A percentile compares a stretch with the other conserved stretches of the same genome.
These are phyloP conservation scores for Erysimum cheiranthoides DNA, from an alignment of 345 rosid species.

Conservation along the genomic window DNA sequence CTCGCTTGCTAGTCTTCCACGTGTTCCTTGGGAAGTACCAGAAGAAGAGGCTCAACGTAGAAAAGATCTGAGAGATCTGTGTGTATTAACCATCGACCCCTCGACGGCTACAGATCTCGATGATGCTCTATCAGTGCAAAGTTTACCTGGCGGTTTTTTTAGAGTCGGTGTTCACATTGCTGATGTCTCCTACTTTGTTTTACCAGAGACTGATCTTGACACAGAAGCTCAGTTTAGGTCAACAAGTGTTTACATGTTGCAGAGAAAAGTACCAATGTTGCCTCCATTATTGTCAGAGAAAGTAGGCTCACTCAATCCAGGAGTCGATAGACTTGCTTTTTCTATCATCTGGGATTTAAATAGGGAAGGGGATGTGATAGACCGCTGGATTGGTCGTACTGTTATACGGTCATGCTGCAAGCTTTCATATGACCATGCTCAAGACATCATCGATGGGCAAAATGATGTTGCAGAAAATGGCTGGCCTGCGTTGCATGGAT, in stretches of 20 bases:
- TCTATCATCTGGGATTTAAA: constrained; percentile 84
- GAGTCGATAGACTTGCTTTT: constrained; percentile 81
- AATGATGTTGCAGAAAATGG: constrained; percentile 40
- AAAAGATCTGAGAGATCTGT: constrained; percentile 73
- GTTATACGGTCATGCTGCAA: constrained; percentile 84
- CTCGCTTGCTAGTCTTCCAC: constrained; percentile 70
- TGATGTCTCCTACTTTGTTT: constrained; percentile 85
- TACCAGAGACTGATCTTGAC: constrained; percentile 78
- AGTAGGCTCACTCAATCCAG: constrained; percentile 81
- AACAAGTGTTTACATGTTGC: constrained; percentile 75
- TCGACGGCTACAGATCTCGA: constrained; percentile 82
- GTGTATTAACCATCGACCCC: constrained; percentile 82
- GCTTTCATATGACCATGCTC: constrained; percentile 83
- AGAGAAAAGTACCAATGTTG: constrained; percentile 75
- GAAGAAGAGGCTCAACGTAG: constrained; percentile 59
- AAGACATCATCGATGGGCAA: constrained; percentile 64
- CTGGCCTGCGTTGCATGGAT: constrained; percentile 65
- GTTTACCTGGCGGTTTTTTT: constrained; percentile 54
- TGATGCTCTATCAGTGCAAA: constrained; percentile 87
- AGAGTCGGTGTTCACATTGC: constrained; percentile 95
- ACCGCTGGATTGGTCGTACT: constrained; percentile 84
- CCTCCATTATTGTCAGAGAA: constrained; percentile 77
- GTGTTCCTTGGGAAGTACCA: constrained; percentile 77
- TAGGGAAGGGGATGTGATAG: constrained; percentile 58
- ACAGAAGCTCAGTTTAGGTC: constrained; percentile 81